phyloP scores from a whole-genome alignment of 371 early-diverging fungal genomes.

The Blakeslea trispora region DNA sequence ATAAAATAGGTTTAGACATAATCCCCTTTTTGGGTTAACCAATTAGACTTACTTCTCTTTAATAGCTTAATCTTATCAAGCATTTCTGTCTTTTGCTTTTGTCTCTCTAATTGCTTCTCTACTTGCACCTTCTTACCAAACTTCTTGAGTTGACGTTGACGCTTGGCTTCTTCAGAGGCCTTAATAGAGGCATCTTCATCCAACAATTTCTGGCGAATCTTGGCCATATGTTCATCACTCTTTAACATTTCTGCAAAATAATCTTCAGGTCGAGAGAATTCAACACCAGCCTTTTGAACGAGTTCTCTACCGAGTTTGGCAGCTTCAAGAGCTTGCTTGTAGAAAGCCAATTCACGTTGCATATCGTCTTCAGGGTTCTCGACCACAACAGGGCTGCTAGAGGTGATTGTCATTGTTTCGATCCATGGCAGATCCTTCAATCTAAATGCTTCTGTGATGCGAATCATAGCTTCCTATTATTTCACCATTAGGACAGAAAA shows the following conservation, averaged over 20 bases:
- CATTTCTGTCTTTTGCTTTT: conserved; percentile 80
- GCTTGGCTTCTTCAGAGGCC: conserved; percentile 83
- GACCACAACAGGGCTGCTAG: conserved; percentile 56
- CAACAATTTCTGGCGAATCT: conserved; percentile 78
- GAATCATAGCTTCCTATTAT: conserved; percentile 57
- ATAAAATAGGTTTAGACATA: too few relatives aligned
- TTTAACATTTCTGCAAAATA: conserved; percentile 97
- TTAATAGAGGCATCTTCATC: conserved; percentile 81
- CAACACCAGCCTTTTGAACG: conserved; percentile 63
- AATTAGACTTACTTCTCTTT: conserved; percentile 76
- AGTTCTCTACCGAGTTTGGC: conserved; percentile 64
- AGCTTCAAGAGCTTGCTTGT: conserved; percentile 85
- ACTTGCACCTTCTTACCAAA: conserved; percentile 97
- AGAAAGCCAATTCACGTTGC: conserved; percentile 88
- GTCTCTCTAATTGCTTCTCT: conserved; percentile 81
- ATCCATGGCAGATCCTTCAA: conserved; percentile 77
- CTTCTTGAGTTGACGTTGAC: conserved; percentile 74
- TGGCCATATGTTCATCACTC: conserved; percentile 88
- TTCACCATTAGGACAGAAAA: neutral
- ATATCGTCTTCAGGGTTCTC: conserved; percentile 83
- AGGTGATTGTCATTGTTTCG: conserved; percentile 77
- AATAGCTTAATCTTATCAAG: conserved; percentile 89
- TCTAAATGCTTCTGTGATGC: conserved; percentile 67
- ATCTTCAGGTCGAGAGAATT: conserved; percentile 85
- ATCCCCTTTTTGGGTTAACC: too few relatives aligned